phyloP scores from a whole-genome alignment of 148 eudicot genomes.

The Pouteria glomerata region DNA sequence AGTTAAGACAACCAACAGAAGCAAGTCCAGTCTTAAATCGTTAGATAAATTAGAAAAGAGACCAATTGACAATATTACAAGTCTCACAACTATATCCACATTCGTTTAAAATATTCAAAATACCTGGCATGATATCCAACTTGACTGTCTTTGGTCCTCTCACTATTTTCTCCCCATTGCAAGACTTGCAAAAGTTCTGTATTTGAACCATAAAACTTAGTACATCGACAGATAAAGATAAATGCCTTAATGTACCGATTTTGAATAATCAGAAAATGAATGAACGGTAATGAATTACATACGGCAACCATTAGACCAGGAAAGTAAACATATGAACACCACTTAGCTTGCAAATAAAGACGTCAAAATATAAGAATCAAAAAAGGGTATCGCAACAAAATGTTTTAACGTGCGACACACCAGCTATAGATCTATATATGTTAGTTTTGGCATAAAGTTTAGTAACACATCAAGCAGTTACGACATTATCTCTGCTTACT shows the following conservation, averaged over 20 bases:
- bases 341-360: background rate
- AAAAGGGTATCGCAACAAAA: background rate
- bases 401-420: background rate
- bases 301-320: background rate
- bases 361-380: too few species aligned
- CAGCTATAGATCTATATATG: background rate
- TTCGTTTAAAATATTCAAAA: background rate
- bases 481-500: background rate
- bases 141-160: constrained; percentile 42
- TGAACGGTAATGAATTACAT: background rate
- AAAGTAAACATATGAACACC: background rate
- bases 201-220: constrained; percentile 4
- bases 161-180: constrained; percentile 33
- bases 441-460: background rate
- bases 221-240: background rate
- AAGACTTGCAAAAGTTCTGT: constrained; percentile 45
- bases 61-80: background rate
- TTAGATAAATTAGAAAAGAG: background rate
- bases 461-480: constrained; percentile 2
- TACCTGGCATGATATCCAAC: constrained; percentile 53
- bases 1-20: background rate
- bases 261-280: background rate
- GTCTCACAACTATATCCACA: background rate
- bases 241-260: background rate
- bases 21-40: background rate